Evolutionary conservation across 1,284 basidiomycete genomes (phyloP), one percentile per base, ranked within the genome.

Genomic region (Rhodotorula sp.): DNA sequence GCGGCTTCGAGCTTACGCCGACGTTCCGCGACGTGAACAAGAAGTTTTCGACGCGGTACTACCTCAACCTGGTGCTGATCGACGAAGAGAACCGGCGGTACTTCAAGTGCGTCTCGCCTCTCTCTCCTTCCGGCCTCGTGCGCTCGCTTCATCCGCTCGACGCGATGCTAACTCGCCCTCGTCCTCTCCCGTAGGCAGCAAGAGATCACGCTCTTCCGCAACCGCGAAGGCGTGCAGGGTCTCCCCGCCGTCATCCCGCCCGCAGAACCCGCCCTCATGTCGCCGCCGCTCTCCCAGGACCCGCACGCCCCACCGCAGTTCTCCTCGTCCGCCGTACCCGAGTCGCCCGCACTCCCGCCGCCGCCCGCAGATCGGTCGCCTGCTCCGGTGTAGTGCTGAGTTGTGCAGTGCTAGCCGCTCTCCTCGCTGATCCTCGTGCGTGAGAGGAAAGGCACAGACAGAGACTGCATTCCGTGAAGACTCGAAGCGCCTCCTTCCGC

Each of bases 11-110:
- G 82, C 85, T 99, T 61, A 99, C 96, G 5, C 97, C 97, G 2
- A 99, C 96, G 19, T 99, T 98, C 87, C 87, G 96, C 34, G 96
- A 99, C 78, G 93, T 99, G 77, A 99, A 98, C 87, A 99, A 99
- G 87, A 97, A 96, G 84, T 99, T 99, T 83, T 94, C 90, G 80
- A 92, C 92, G 50, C 86, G 96, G 67, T 99, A 98, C 83, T 99
- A 98, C 82, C 87, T 97, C 76, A 99, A 98, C 81, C 85, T 99
- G 50, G 97, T 99, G 5, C 87, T 78, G 34, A 94, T 98, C 73
- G 96, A 99, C 81, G 95, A 98, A 82, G 96, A 98, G 85, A 98
- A 98, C 82, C 85, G 94, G 78, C 85, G 94, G 75, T 96, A 96
- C 82, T 96, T 96, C 83, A 96, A 96, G 83, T 76, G 34, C 29